Percentiles rank a stretch among this genome's conserved stretches.
phyloP scores from a whole-genome alignment of 2,329 filamentous ascomycete genomes.

The Tolypocladium endophyticum region DNA sequence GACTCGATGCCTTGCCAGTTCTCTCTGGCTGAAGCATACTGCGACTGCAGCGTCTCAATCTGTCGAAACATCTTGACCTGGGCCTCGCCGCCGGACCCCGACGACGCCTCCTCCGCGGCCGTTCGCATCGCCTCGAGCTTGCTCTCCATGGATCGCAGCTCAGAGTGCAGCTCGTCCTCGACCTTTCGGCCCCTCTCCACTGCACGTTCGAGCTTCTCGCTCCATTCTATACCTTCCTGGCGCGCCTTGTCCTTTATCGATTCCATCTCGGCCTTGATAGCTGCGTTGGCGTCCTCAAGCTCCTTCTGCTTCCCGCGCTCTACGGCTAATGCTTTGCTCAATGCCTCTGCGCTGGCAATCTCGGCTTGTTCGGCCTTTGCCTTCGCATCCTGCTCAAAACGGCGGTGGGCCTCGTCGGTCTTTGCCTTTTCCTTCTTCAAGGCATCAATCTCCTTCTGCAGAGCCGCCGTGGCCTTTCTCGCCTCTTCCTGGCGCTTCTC shows the following conservation, averaged over 20 bases:
- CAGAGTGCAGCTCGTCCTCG: constrained; percentile 72
- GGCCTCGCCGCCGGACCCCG: constrained; percentile 67
- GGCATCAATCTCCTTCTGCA: constrained; percentile 24
- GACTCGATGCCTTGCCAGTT: constrained; percentile 97
- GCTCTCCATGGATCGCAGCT: constrained; percentile 68
- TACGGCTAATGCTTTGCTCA: constrained; percentile 57
- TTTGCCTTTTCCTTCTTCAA: constrained; percentile 42
- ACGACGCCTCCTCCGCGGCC: constrained; percentile 80
- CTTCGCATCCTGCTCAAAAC: constrained; percentile 59
- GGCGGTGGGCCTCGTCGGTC: constrained; percentile 54
- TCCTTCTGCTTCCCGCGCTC: constrained; percentile 47
- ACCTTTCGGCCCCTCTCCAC: constrained; percentile 56
- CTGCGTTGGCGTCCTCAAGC: constrained; percentile 46
- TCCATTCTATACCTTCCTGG: constrained; percentile 59
- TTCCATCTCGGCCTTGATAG: constrained; percentile 71
- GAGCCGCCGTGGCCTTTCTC: constrained; percentile 41
- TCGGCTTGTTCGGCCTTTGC: constrained; percentile 55
- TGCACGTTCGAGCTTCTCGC: constrained; percentile 62
- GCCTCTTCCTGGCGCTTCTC: constrained; percentile 44
- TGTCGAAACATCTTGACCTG: constrained; percentile 87
- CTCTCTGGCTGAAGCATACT: constrained; percentile 86
- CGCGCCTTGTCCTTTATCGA: constrained; percentile 60
- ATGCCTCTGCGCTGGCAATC: constrained; percentile 53
- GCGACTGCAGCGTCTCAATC: constrained; percentile 89
- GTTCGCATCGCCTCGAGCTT: constrained; percentile 82